Evolutionary conservation across 2,329 filamentous ascomycete genomes (phyloP).

Genomic region (Colletotrichum trifolii): DNA sequence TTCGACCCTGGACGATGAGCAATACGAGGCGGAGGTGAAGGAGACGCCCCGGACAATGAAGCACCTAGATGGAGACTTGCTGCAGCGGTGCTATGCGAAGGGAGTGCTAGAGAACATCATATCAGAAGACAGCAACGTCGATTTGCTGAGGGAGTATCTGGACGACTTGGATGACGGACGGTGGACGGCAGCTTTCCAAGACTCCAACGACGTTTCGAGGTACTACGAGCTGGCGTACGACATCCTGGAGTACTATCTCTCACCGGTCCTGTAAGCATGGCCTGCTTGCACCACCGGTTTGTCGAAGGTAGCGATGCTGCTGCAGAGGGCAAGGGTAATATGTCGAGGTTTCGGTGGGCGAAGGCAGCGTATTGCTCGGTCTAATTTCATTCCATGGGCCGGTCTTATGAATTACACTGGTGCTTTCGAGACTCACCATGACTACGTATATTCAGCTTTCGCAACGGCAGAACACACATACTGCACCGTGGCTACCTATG

Average conservation of each 20-base stretch:
- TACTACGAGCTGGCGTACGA: constrained; percentile 64
- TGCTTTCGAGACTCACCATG: no score
- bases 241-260: constrained; percentile 64
- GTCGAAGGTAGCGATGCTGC: no score
- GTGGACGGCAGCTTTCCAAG: constrained; percentile 50
- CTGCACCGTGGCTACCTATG: no score
- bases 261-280: constrained; percentile 56
- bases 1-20: constrained; percentile 39
- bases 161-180: constrained; percentile 59
- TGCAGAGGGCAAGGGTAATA: no score
- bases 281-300: no score
- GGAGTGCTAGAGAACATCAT: constrained; percentile 58
- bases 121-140: constrained; percentile 44
- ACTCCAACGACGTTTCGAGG: constrained; percentile 38
- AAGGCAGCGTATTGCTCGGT: no score
- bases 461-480: no score
- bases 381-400: no score
- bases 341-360: no score
- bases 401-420: no score
- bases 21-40: constrained; percentile 51
- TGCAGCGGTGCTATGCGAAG: constrained; percentile 64
- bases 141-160: constrained; percentile 61
- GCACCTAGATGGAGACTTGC: constrained; percentile 76
- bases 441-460: no score
- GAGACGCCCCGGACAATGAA: constrained; percentile 57